phyloP scores from a whole-genome alignment of 768 basidiomycete species.

The Suillus bovinus region DNA sequence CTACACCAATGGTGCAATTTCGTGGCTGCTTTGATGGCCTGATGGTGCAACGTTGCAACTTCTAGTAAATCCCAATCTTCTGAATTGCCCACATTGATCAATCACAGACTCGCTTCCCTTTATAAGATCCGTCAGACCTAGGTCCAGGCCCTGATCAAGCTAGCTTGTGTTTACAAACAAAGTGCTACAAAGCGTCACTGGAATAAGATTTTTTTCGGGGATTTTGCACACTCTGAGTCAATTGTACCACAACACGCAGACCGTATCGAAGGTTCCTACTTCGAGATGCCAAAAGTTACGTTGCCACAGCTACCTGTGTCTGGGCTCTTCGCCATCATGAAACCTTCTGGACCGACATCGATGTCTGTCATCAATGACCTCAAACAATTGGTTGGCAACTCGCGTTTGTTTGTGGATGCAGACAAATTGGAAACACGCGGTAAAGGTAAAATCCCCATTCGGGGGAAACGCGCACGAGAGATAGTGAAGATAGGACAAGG shows the following conservation, averaged over 20 bases:
- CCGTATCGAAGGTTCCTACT: background rate
- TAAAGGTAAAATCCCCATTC: slow-evolving; percentile 43
- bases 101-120: background rate
- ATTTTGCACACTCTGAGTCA: background rate
- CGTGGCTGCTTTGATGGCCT: background rate
- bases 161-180: background rate
- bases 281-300: slow-evolving; percentile 65
- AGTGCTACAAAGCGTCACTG: background rate
- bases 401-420: slow-evolving; percentile 72
- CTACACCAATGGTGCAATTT: slow-evolving; percentile 37
- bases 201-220: background rate
- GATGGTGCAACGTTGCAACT: background rate
- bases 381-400: slow-evolving; percentile 75
- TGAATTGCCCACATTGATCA: background rate
- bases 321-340: slow-evolving; percentile 83
- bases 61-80: background rate
- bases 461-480: slow-evolving; percentile 39
- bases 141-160: background rate
- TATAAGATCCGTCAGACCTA: background rate
- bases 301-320: slow-evolving; percentile 62
- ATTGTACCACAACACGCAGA: background rate
- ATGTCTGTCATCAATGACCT: slow-evolving; percentile 89
- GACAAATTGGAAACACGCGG: slow-evolving; percentile 52
- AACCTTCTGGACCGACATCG: slow-evolving; percentile 91
- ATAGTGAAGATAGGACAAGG: slow-evolving; percentile 87